phyloP scores from a whole-genome alignment of 495 filamentous ascomycete genomes.

The Penicillium roqueforti region DNA sequence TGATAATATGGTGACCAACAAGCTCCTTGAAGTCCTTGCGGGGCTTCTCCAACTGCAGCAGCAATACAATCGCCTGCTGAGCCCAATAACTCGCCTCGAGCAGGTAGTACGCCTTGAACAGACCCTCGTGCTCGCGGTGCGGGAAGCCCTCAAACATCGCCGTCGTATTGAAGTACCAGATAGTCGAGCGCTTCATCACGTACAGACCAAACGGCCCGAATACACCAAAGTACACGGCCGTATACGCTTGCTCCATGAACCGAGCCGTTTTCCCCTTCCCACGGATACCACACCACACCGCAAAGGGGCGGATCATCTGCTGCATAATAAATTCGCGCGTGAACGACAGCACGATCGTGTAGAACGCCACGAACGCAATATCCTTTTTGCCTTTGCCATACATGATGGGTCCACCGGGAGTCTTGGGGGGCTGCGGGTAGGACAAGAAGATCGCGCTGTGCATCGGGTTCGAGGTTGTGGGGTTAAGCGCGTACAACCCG shows the following conservation, averaged over 20 bases:
- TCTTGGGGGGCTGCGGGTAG: conserved; percentile 64
- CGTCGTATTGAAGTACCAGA: conserved; percentile 97
- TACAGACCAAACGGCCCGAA: conserved; percentile 85
- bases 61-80: conserved; percentile 87
- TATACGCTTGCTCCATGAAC: conserved; percentile 98
- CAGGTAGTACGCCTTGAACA: conserved; percentile 97
- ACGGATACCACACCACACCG: conserved; percentile 63
- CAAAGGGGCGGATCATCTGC: conserved; percentile 76
- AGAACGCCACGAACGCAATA: conserved; percentile 83
- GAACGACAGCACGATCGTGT: conserved; percentile 84
- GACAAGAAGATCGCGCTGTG: conserved; percentile 90
- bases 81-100: conserved; percentile 95
- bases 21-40: conserved; percentile 96
- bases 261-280: conserved; percentile 76
- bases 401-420: conserved; percentile 54
- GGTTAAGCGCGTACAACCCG: conserved; percentile 69
- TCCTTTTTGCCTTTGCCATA: conserved; percentile 90
- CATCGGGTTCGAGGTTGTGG: conserved; percentile 75
- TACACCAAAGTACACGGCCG: conserved; percentile 87
- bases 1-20: conserved; percentile 91
- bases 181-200: conserved; percentile 82
- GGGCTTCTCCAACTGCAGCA: conserved; percentile 89
- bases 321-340: conserved; percentile 98
- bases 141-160: conserved; percentile 93
- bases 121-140: conserved; percentile 73